A percentile compares a stretch with the other conserved stretches of the same genome.
These are phyloP conservation scores for Solanum hybrid DNA, from an alignment of 305 asterid genomes.

Conservation along the genomic window DNA sequence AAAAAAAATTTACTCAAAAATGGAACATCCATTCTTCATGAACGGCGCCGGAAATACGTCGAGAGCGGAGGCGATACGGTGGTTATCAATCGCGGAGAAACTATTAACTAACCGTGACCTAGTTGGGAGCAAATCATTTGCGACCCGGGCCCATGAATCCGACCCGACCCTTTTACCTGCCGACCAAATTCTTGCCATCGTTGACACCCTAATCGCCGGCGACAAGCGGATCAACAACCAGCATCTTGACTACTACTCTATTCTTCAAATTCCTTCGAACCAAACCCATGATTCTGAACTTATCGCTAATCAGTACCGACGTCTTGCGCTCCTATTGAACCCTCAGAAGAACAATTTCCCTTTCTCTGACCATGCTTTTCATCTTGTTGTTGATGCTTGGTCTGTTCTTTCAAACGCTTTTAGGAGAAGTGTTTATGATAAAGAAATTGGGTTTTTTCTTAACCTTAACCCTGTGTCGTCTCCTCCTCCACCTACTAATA, in stretches of 20 bases:
- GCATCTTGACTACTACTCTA: slow-evolving; percentile 63
- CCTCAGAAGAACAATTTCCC: slow-evolving; percentile 73
- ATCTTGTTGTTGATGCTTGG: slow-evolving; percentile 49
- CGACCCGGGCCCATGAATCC: slow-evolving; percentile 79
- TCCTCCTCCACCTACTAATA: slow-evolving; percentile 7
- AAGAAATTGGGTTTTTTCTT: slow-evolving; percentile 21
- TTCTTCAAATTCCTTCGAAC: slow-evolving; percentile 58
- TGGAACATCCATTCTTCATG: slow-evolving; percentile 67
- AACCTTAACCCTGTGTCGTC: slow-evolving; percentile 13
- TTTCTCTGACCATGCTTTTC: slow-evolving; percentile 61
- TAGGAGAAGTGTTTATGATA: slow-evolving; percentile 42
- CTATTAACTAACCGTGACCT: slow-evolving; percentile 43
- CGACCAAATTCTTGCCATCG: slow-evolving; percentile 74
- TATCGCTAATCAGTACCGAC: slow-evolving; percentile 60
- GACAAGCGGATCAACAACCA: slow-evolving; percentile 72
- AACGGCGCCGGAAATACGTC: slow-evolving; percentile 28
- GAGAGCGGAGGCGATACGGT: slow-evolving; percentile 62
- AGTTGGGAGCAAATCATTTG: slow-evolving; percentile 75
- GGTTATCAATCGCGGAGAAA: slow-evolving; percentile 55
- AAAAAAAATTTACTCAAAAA: neutral
- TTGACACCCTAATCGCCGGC: slow-evolving; percentile 76
- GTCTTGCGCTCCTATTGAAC: slow-evolving; percentile 46
- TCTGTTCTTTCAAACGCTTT: slow-evolving; percentile 43
- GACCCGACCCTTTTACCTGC: slow-evolving; percentile 76
- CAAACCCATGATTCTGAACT: slow-evolving; percentile 59